Evolutionary conservation across 257 asterid genomes (phyloP).

Genomic region (Nicotiana undulata): DNA sequence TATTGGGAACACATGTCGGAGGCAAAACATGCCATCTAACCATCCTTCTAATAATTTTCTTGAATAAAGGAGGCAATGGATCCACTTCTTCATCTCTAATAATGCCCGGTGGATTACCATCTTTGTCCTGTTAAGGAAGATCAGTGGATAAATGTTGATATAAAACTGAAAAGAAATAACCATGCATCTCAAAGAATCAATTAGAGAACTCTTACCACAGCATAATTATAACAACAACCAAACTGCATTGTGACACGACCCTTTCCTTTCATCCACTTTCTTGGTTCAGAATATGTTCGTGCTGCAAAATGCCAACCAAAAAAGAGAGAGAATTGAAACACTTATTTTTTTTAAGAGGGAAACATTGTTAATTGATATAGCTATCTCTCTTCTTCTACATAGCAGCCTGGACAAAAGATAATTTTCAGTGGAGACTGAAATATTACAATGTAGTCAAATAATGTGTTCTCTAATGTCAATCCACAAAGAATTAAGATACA

Average conservation of each 20-base stretch:
- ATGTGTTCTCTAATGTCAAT: not conserved
- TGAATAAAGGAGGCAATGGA: conserved; percentile 62
- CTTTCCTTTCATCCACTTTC: conserved; percentile 88
- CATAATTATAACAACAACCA: conserved; percentile 89
- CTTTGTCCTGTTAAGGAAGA: conserved; percentile 39
- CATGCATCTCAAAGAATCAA: not conserved
- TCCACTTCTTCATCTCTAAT: conserved; percentile 54
- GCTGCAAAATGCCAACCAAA: conserved; percentile 29
- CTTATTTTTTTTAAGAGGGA: not conserved
- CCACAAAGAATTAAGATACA: not conserved
- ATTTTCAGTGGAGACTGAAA: not conserved
- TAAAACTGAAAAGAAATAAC: not conserved
- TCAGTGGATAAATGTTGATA: not conserved
- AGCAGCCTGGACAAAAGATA: not conserved
- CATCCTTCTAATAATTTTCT: conserved; percentile 65
- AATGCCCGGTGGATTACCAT: conserved; percentile 86
- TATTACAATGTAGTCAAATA: not conserved
- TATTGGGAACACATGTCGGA: conserved; percentile 69
- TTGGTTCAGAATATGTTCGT: conserved; percentile 72
- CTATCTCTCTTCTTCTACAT: not conserved
- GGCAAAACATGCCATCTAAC: conserved; percentile 73
- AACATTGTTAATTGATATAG: not conserved
- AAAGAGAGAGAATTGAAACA: not conserved
- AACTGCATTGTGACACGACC: conserved; percentile 82
- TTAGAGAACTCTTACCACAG: conserved; percentile 30